phyloP scores from a whole-genome alignment of 2,329 filamentous ascomycete species.

The Pseudopithomyces maydicus region DNA sequence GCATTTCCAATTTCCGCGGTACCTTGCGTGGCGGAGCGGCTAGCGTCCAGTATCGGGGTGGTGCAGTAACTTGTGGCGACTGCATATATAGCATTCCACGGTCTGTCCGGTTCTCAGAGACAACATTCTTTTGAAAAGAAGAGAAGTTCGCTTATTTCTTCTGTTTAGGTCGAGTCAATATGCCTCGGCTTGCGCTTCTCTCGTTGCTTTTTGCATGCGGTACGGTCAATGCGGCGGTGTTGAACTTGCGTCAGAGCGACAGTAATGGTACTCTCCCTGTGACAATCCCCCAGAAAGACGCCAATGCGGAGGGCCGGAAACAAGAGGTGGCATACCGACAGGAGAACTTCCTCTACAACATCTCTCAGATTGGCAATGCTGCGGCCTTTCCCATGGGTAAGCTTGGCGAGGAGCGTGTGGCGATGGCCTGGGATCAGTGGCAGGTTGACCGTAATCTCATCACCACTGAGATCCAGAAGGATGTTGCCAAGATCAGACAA shows the following conservation, averaged over 20 bases:
- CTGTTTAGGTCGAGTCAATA: neutral
- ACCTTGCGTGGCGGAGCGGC: too few species aligned
- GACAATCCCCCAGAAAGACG: constrained; percentile 2
- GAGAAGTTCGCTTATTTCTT: neutral
- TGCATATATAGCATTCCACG: too few species aligned
- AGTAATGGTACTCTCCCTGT: constrained; percentile 4
- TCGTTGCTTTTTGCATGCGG: constrained; percentile 3
- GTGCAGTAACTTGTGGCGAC: too few species aligned
- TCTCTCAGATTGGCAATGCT: constrained; percentile 7
- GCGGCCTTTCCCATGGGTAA: constrained; percentile 9
- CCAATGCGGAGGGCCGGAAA: neutral
- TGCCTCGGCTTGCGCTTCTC: constrained; percentile 1
- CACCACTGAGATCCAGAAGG: neutral
- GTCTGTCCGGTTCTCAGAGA: too few species aligned
- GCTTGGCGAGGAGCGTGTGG: constrained; percentile 4
- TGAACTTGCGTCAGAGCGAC: constrained; percentile 7
- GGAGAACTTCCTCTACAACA: constrained; percentile 8
- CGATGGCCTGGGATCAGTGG: constrained; percentile 9
- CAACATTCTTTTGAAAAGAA: too few species aligned
- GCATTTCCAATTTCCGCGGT: too few species aligned
- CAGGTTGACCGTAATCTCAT: constrained; percentile 8
- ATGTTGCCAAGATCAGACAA: constrained; percentile 2
- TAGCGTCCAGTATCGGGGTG: too few species aligned
- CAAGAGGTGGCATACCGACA: constrained; percentile 4
- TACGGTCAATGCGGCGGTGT: neutral